A percentile compares a stretch with the other conserved stretches of the same genome.
phyloP scores from a whole-genome alignment of 768 basidiomycete species.

The Plicaturopsis crispa region DNA sequence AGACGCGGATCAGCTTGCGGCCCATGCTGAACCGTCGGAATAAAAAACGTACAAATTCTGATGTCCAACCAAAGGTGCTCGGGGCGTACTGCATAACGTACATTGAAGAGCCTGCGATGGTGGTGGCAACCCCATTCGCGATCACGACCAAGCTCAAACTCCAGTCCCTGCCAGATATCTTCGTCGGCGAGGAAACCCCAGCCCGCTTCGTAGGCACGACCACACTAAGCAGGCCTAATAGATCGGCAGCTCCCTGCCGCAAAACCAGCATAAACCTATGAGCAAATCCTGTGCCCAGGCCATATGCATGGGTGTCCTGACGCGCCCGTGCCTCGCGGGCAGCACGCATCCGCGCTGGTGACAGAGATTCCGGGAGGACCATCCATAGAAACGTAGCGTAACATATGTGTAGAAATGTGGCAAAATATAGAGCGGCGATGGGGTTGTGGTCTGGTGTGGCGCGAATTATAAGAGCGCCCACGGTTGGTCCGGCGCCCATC shows the following conservation, averaged over 20 bases:
- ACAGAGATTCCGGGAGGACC: conserved; percentile 75
- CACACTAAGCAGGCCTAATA: conserved; percentile 65
- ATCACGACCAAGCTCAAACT: conserved; percentile 49
- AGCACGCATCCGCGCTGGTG: conserved; percentile 36
- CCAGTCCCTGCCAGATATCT: conserved; percentile 49
- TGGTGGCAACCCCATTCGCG: conserved; percentile 37
- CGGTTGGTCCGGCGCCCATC: conserved; percentile 65
- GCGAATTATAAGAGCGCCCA: conserved; percentile 61
- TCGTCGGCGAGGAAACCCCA: conserved; percentile 31
- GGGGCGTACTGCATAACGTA: conserved; percentile 64
- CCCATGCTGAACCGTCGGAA: not conserved
- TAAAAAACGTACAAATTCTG: conserved; percentile 47
- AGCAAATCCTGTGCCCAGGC: too few relatives aligned
- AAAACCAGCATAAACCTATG: too few relatives aligned
- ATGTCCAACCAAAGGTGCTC: conserved; percentile 54
- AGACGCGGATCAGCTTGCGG: conserved; percentile 36
- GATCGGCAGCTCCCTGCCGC: conserved; percentile 47
- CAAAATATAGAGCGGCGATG: conserved; percentile 68
- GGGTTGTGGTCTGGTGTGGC: conserved; percentile 41
- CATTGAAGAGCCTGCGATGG: conserved; percentile 39
- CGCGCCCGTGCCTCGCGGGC: too few relatives aligned
- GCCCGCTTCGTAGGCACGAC: conserved; percentile 39
- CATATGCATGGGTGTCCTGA: too few relatives aligned
- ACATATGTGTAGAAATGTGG: conserved; percentile 39
- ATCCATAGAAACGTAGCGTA: conserved; percentile 45